Base-by-base conservation (phyloP, 2,329 filamentous ascomycete species). In the Pseudovirgaria hyperparasitica region DNA sequence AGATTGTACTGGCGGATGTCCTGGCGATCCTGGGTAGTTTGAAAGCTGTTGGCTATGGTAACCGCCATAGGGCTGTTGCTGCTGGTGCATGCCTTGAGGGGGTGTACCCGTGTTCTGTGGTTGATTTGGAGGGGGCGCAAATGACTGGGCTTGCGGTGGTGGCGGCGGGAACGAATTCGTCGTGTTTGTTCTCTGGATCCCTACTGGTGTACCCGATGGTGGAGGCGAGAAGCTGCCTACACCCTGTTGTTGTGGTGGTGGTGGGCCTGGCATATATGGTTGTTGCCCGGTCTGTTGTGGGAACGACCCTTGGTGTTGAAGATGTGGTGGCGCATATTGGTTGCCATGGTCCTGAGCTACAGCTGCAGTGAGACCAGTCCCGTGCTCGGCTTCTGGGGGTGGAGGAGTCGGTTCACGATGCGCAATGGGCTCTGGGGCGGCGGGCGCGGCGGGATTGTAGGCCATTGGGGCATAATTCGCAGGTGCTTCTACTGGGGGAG, bases 361-460 rank as follows among this genome's bases (percentile, higher is more conserved):
- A 8, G 52, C 55, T 9, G 46, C 40, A 9, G 40, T 41, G 10
- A 64, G 45, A 2, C 61, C 61, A 11, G 56, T 63, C 4, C 62
- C 62, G 30, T 45, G 56, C 9, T 63, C 68, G 20, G 63, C 71
- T 40, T 85, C 80, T 18, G 75, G 69, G 4, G 76, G 77, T 4
- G 81, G 72, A 2, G 80, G 81, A 1, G 81, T 87, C 63, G 85
- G 85, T 51, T 86, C 81, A 25, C 81, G 67, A 48, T 81, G 71
- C 12, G 67, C 62, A 27, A 85, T 72, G 13, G 69, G 63, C 48
- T 86, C 80, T 1, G 80, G 78, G 0, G 78, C 77, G 1, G 78
- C 66, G 4, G 81, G 81, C 2, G 80, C 79, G 1, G 81, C 80
- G 3, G 81, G 81, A 45, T 86, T 86, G 46, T 86, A 86, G 3